phyloP scores from a whole-genome alignment of 2,329 filamentous ascomycete species.

The Emergomyces pasteurianus region DNA sequence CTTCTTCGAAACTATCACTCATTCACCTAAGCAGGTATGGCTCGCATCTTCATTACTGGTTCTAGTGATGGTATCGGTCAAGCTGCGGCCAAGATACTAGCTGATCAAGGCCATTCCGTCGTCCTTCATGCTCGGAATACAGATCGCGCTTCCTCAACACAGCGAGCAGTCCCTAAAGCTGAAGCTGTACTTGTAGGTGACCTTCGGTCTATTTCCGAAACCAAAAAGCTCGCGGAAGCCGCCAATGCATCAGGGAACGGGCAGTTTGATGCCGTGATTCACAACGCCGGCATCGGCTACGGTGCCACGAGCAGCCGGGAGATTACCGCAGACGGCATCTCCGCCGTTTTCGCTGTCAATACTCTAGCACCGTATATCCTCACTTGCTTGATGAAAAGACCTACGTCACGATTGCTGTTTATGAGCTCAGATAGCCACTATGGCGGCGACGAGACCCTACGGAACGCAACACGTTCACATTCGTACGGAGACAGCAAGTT shows the following conservation, averaged over 20 bases:
- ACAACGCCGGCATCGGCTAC: conserved; percentile 45
- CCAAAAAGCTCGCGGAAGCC: conserved; percentile 39
- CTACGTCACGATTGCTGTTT: conserved; percentile 41
- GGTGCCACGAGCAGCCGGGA: conserved; percentile 24
- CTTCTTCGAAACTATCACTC: not conserved
- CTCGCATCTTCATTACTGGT: conserved; percentile 42
- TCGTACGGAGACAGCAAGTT: conserved; percentile 47
- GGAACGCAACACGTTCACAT: conserved; percentile 24
- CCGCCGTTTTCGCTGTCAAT: conserved; percentile 44
- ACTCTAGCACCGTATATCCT: conserved; percentile 47
- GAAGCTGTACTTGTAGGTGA: conserved; percentile 43
- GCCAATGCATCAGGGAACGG: conserved; percentile 34
- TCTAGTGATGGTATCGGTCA: conserved; percentile 47
- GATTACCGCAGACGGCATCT: conserved; percentile 35
- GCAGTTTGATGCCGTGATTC: conserved; percentile 44
- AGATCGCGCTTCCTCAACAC: conserved; percentile 41
- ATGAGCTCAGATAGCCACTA: conserved; percentile 42
- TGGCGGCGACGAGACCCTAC: conserved; percentile 33
- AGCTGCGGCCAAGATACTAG: conserved; percentile 39
- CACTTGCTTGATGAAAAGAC: conserved; percentile 36
- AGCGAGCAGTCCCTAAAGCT: conserved; percentile 38
- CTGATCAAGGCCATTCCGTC: conserved; percentile 42
- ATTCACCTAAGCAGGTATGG: conserved; percentile 19
- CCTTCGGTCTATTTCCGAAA: conserved; percentile 40
- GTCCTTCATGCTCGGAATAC: conserved; percentile 46